phyloP scores from a whole-genome alignment of 129 eudicot genomes.

The Logfia minima region DNA sequence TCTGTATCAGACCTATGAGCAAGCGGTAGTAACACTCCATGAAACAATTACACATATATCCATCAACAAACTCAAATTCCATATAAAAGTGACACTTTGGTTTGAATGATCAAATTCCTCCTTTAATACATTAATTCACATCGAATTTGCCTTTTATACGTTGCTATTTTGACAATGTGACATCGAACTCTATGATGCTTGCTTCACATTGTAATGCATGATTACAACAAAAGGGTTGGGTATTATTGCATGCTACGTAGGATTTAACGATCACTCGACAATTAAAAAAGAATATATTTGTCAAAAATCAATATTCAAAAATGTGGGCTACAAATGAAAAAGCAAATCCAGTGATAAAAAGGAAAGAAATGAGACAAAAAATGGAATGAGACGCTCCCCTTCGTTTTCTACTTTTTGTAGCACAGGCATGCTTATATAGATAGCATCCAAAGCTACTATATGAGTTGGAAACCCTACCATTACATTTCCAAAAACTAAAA shows the following conservation, averaged over 20 bases:
- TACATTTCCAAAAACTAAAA: conserved; percentile 31
- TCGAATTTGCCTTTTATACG: background rate
- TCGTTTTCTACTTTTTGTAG: conserved; percentile 43
- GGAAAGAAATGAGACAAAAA: conserved; percentile 40
- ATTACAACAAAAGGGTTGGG: background rate
- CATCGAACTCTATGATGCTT: background rate
- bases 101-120: background rate
- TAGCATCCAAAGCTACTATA: conserved; percentile 57
- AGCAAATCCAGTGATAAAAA: conserved; percentile 19
- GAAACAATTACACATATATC: background rate
- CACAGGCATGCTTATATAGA: conserved; percentile 26
- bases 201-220: background rate
- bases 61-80: background rate
- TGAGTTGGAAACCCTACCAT: conserved; percentile 54
- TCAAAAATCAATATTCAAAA: background rate
- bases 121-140: too few species aligned
- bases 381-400: conserved; percentile 39
- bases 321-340: conserved; percentile 14
- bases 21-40: background rate
- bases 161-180: background rate
- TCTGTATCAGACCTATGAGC: too few species aligned
- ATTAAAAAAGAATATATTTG: conserved; percentile 13
- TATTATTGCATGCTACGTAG: conserved; percentile 6
- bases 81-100: background rate
- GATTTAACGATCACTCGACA: conserved; percentile 7